Conservation (phyloP, 176 grass and related monocot genomes). For the Carex littledalei region DNA sequence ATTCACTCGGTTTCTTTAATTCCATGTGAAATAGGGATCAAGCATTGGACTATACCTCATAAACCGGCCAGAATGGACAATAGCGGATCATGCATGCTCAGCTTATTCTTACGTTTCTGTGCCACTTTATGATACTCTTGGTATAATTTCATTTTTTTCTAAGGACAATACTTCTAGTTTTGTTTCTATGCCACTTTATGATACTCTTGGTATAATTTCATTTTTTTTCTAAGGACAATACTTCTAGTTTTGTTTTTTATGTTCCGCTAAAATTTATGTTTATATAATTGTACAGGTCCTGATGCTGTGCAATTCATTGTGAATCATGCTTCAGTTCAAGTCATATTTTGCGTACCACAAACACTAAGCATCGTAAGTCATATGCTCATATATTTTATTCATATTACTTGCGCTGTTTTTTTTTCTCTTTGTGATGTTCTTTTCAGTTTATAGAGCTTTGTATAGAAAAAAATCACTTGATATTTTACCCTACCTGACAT, state of each 20-base stretch:
- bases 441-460: background rate
- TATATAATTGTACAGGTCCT: constrained; percentile 56
- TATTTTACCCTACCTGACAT: background rate
- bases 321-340: constrained; percentile 76
- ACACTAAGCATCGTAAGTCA: constrained; percentile 67
- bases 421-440: background rate
- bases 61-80: constrained; percentile 89
- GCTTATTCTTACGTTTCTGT: constrained; percentile 66
- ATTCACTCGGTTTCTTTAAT: constrained; percentile 55
- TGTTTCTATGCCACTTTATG: constrained; percentile 35
- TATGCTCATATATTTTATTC: background rate
- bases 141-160: constrained; percentile 25
- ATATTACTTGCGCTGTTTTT: background rate
- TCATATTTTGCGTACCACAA: constrained; percentile 92
- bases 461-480: background rate
- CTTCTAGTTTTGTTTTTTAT: background rate
- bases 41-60: constrained; percentile 89
- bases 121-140: constrained; percentile 65
- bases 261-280: background rate
- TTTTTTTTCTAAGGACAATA: background rate
- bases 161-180: background rate
- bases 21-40: constrained; percentile 38
- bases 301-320: constrained; percentile 94
- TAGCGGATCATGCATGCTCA: constrained; percentile 89
- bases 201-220: constrained; percentile 65